Conservation (phyloP, 192 early-diverging fungal genomes). For the Phlyctochytrium planicorne region DNA sequence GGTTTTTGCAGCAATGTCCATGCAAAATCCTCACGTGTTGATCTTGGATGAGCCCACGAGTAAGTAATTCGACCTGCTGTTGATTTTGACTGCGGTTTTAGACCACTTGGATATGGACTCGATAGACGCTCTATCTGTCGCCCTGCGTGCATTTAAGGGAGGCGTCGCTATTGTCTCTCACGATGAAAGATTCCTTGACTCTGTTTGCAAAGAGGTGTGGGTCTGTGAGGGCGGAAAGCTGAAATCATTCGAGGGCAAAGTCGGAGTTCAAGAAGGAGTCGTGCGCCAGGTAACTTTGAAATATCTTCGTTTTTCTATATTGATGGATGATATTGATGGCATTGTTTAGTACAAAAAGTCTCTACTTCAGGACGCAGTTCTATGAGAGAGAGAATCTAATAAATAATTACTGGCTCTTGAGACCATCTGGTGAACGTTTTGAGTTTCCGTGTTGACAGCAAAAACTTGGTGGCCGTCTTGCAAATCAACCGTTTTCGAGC, state of each 20-base stretch:
- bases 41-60: conserved; percentile 74
- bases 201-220: conserved; percentile 88
- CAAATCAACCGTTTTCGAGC: not conserved
- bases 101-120: conserved; percentile 72
- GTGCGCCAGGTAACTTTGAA: conserved; percentile 48
- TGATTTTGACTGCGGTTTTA: conserved; percentile 16
- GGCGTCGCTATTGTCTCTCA: conserved; percentile 90
- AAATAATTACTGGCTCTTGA: not conserved
- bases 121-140: conserved; percentile 89
- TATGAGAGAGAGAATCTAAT: not conserved
- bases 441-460: not conserved
- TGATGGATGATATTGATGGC: not conserved
- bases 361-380: not conserved
- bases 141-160: conserved; percentile 85
- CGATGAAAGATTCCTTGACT: conserved; percentile 80
- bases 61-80: conserved; percentile 41
- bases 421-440: not conserved
- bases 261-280: conserved; percentile 40
- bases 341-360: conserved; percentile 1
- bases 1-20: conserved; percentile 54
- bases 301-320: not conserved
- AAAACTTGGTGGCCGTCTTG: not conserved
- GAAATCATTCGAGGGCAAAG: conserved; percentile 75
- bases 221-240: conserved; percentile 85
- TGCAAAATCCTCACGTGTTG: conserved; percentile 55